Base-by-base conservation (phyloP, 768 basidiomycete genomes). In the Tulasnella sp. region DNA sequence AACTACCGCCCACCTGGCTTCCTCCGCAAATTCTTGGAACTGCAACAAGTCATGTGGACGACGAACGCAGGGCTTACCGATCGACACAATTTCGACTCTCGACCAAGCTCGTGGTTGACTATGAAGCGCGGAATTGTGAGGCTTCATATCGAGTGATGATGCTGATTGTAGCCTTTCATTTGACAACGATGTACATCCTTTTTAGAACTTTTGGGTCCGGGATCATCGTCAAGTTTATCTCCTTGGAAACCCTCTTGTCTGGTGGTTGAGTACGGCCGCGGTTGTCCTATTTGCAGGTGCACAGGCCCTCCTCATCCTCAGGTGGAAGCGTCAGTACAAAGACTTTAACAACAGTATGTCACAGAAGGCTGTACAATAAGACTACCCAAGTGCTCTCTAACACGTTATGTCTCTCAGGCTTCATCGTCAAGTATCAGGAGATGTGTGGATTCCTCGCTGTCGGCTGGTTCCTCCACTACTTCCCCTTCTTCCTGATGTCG, bases 161-260 rank as follows among this genome's bases (percentile, higher is more conserved):
- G n/a, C n/a, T n/a, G n/a, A 15, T 43, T 49, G 59, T 50, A 25
- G 0, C 19, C 55, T 2, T 2, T 9, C 27, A 1, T 15, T 5
- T n/a, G n/a, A n/a, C n/a, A n/a, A n/a, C n/a, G n/a, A n/a, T n/a
- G n/a, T n/a, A n/a, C n/a, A n/a, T 48, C 42, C 17, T 31, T 61
- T 62, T 65, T 63, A 92, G 92, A 96, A 93, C 72, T 98, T 97
- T 73, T 98, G 96, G 96, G 91, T 96, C 45, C 92, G 92, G 71
- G 90, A 98, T 62, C 86, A 97, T 68, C 80, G 80, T 45, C 96
- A 99, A 67, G 87, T 99, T 61, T 99, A 99, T 70, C 79, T 98
- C 45, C 77, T 96, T 21, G 96, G 96, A 1, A 99, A 98, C 68
- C 91, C 93, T 0, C 75, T 93, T 63, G 78, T 94, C 24, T 99